Conservation (phyloP, 2,329 filamentous ascomycete genomes). For the Colletotrichum paranaense region DNA sequence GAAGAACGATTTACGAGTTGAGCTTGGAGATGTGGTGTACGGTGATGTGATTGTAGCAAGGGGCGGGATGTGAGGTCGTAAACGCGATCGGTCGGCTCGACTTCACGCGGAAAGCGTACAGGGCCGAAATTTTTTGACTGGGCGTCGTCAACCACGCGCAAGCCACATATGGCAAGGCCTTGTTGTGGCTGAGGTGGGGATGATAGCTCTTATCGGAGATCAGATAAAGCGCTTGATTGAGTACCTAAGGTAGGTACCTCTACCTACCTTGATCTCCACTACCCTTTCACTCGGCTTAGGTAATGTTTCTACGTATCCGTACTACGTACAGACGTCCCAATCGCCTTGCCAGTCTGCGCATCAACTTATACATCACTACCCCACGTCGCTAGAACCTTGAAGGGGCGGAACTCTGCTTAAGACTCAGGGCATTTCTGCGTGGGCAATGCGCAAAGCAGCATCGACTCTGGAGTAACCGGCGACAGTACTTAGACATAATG, state of each 20-base stretch:
- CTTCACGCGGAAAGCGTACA: background rate
- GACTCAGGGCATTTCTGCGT: background rate
- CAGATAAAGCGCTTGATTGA: too few relatives aligned
- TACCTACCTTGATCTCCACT: too few relatives aligned
- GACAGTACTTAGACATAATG: slow-evolving; percentile 38
- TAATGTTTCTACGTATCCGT: too few relatives aligned
- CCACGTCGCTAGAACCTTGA: background rate
- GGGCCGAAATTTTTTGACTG: slow-evolving; percentile 28
- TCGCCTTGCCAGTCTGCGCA: background rate
- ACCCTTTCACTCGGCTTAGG: too few relatives aligned
- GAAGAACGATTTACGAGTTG: background rate
- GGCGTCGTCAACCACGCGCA: slow-evolving; percentile 11
- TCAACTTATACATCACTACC: background rate
- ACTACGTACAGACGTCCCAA: background rate
- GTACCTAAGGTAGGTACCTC: too few relatives aligned
- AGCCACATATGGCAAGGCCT: background rate
- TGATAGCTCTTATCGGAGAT: background rate
- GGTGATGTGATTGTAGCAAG: background rate
- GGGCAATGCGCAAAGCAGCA: slow-evolving; percentile 29
- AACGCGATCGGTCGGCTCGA: background rate
- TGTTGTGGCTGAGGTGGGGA: background rate
- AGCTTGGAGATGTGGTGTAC: background rate
- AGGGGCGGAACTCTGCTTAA: background rate
- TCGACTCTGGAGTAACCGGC: slow-evolving; percentile 3
- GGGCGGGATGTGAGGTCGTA: slow-evolving; percentile 7